Base-by-base conservation (phyloP, 768 basidiomycete genomes). In the Pholiota conissans region DNA sequence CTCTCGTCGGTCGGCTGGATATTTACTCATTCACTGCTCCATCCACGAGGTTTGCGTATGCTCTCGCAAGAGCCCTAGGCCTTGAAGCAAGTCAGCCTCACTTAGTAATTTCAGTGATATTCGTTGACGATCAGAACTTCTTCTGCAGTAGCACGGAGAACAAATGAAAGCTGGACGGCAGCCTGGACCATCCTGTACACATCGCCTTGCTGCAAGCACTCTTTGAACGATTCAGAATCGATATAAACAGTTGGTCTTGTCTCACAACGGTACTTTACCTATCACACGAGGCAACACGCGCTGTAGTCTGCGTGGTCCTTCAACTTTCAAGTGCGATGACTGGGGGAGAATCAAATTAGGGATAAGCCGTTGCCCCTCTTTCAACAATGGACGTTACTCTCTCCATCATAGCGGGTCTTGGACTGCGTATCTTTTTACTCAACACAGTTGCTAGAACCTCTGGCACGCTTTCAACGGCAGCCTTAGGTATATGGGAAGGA, bases 401-500 rank as follows among this genome's bases (percentile, higher is more conserved):
- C 62, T 73, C 77, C 46, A 71, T 79, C 57, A 57, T 73, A 56
- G 65, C 72, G 46, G 78, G 79, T n/a, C 71, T 80, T 32, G 73
- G 71, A n/a, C 66, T 79, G 20, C 74, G 79, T 20, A 57, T 76
- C 28, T 67, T 77, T 59, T 67, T 77, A 16, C 59, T 63, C 18
- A 62, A 59, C 35, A 55, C 71, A 5, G 59, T 67, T 29, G 56
- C 70, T 13, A 26, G n/a, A n/a, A n/a, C 37, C 24, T 57, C 68
- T 10, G 68, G 64, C 46, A 67, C 61, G 27, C 49, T 79, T 5
- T 62, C 63, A 16, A 71, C 76, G 28, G 70, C 70, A 13, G 63
- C 79, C 13, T 57, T 81, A 16, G 81, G 81, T 8, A 46, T 76
- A 39, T 78, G 75, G 75, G 78, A 79, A 63, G 78, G 77, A 45